Conservation (phyloP, 768 basidiomycete genomes). For the Pleurotus platypus region DNA sequence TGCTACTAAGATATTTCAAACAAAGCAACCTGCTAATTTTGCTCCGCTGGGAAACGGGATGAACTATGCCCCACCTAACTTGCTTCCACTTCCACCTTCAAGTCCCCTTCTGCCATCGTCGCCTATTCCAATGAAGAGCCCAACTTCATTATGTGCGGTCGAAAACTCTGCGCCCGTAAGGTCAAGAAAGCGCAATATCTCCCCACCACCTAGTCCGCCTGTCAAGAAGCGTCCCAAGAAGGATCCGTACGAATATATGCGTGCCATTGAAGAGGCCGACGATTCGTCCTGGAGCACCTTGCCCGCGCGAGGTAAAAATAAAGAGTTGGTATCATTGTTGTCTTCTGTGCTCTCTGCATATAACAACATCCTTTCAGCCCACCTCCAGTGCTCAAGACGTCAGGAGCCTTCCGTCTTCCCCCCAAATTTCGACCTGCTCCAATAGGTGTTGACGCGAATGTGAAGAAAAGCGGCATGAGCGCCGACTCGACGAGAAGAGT, state of each 20-base stretch:
- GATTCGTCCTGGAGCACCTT: conserved; percentile 3
- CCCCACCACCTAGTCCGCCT: no score
- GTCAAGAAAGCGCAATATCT: no score
- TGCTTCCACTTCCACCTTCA: no score
- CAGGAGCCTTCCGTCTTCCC: conserved; percentile 8
- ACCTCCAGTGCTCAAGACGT: conserved; percentile 2
- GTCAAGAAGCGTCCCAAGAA: not conserved
- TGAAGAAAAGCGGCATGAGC: not conserved
- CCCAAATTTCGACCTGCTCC: not conserved
- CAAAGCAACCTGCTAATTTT: no score
- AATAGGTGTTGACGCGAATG: not conserved
- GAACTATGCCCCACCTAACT: no score
- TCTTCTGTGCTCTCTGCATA: no score
- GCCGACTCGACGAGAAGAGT: conserved; percentile 4
- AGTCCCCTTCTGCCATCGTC: no score
- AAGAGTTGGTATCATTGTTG: not conserved
- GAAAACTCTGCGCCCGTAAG: not conserved
- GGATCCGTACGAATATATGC: conserved; percentile 1
- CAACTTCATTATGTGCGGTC: not conserved
- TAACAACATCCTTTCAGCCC: not conserved
- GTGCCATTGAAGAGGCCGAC: not conserved
- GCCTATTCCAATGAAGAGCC: no score
- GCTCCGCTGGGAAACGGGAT: no score
- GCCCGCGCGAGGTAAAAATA: not conserved
- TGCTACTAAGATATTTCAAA: not conserved